Evolutionary conservation across 1,284 basidiomycete species (phyloP), one percentile per base, ranked within the genome.

Genomic region (Sporisorium sorghi): DNA sequence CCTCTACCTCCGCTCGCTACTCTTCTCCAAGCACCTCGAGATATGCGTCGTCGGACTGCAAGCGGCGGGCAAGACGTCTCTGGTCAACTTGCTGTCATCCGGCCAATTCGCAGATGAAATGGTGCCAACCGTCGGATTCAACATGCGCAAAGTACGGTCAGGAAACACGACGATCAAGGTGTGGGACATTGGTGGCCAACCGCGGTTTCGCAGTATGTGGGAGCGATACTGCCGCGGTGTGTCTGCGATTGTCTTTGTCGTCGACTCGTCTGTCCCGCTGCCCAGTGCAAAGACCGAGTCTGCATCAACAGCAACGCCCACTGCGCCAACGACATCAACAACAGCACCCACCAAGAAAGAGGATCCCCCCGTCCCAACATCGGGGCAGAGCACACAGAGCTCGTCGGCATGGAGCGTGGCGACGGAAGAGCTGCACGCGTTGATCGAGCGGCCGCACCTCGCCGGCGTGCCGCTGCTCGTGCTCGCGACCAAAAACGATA

Each of bases 401-500:
- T 39, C 62, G 17, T 39, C 62, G 17, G 64, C 66, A 24, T 83
- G 81, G 81, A 40, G 58, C 57, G 91, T 92, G 7, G 93, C 93
- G 2, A 89, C 91, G 9, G 94, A 94, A 50, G 95, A 98, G 84
- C 87, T 98, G 5, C 93, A 96, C 81, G 90, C 94, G 43, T 87
- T 98, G 3, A 87, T 98, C 23, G 87, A 89, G 12, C 90, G 94
- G 44, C 88, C 90, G 0, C 89, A 89, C 24, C 88, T 98, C 23
- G 84, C 86, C 1, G 91, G 91, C 0, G 93, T 97, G 2, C 95
- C 95, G 1, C 85, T 98, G 39, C 89, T 98, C 15, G 94, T 98
- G 89, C 88, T 98, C 24, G 96, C 94, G 1, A 98, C 97, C 86
- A 99, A 99, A 87, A 97, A 94, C 81, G 96, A 98, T 82, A 79